phyloP scores from a whole-genome alignment of 352 stramenopile species.

The Globisporangium ultimum region DNA sequence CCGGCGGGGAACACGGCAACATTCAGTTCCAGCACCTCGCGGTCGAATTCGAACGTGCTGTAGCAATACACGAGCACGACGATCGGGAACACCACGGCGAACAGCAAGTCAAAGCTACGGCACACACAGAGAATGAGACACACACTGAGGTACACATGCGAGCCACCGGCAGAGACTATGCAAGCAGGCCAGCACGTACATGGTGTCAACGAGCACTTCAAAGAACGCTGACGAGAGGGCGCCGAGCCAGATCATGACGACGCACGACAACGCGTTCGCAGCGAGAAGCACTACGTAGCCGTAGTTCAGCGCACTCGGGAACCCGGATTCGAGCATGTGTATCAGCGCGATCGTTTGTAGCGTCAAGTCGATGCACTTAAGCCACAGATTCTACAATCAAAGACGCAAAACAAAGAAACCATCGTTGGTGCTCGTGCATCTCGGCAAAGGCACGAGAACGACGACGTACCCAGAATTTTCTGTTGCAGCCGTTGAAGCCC shows the following conservation, averaged over 20 bases:
- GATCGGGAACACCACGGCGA: constrained; percentile 29
- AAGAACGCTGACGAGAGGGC: neutral
- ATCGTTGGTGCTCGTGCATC: neutral
- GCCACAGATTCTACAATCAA: neutral
- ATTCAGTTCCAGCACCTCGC: constrained; percentile 14
- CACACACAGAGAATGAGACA: neutral
- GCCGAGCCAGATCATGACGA: neutral
- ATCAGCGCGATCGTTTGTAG: neutral
- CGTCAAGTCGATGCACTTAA: constrained; percentile 5
- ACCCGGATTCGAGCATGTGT: neutral
- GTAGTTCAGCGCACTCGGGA: neutral
- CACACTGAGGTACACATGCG: neutral
- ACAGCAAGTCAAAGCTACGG: constrained; percentile 25
- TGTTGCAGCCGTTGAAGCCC: neutral
- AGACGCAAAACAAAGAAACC: neutral
- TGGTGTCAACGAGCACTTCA: constrained; percentile 1
- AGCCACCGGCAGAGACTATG: no score
- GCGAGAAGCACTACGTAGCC: neutral
- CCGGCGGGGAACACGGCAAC: constrained; percentile 18
- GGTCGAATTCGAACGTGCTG: constrained; percentile 28
- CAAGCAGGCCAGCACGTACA: neutral
- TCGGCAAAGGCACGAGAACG: neutral
- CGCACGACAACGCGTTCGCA: constrained; percentile 3
- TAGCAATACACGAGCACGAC: constrained; percentile 20
- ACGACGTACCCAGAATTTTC: constrained; percentile 1